Percentiles rank a stretch among this genome's conserved stretches.
These are phyloP conservation scores for Cystobasidium ongulense DNA, from an alignment of 768 basidiomycete genomes.

Conservation along the genomic window DNA sequence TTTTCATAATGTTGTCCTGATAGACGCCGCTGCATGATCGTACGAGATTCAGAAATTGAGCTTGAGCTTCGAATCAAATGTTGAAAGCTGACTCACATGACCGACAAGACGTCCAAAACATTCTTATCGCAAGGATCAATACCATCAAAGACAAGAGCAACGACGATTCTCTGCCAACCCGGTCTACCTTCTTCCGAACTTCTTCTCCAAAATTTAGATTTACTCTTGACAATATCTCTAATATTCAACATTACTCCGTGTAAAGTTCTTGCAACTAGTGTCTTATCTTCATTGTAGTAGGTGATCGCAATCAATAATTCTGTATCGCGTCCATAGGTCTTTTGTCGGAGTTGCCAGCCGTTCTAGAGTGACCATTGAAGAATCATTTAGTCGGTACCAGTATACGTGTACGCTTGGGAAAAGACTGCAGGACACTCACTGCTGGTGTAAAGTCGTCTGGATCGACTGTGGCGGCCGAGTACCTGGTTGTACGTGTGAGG, in stretches of 20 bases:
- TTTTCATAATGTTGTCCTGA: conserved; percentile 43
- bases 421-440: not conserved
- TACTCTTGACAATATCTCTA: conserved; percentile 89
- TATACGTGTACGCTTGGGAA: not conserved
- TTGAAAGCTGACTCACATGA: not conserved
- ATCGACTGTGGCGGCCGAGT: conserved; percentile 76
- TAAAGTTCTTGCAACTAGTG: conserved; percentile 72
- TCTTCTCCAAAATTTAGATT: conserved; percentile 83
- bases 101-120: conserved; percentile 38
- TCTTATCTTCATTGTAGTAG: conserved; percentile 59
- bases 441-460: conserved; percentile 77
- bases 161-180: conserved; percentile 71
- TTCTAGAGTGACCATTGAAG: not conserved
- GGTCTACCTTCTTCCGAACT: conserved; percentile 67
- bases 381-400: not conserved
- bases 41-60: not conserved
- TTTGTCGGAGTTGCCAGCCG: conserved; percentile 76
- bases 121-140: conserved; percentile 86
- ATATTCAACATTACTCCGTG: conserved; percentile 98
- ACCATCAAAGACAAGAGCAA: conserved; percentile 66
- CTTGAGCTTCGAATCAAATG: not conserved
- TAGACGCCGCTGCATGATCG: conserved; percentile 37
- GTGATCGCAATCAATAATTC: conserved; percentile 56
- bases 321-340: conserved; percentile 77
- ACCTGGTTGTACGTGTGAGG: conserved; percentile 67